These are phyloP conservation scores for Thermoascus crustaceus DNA, from an alignment of 2,329 filamentous ascomycete genomes.

Conservation along the genomic window DNA sequence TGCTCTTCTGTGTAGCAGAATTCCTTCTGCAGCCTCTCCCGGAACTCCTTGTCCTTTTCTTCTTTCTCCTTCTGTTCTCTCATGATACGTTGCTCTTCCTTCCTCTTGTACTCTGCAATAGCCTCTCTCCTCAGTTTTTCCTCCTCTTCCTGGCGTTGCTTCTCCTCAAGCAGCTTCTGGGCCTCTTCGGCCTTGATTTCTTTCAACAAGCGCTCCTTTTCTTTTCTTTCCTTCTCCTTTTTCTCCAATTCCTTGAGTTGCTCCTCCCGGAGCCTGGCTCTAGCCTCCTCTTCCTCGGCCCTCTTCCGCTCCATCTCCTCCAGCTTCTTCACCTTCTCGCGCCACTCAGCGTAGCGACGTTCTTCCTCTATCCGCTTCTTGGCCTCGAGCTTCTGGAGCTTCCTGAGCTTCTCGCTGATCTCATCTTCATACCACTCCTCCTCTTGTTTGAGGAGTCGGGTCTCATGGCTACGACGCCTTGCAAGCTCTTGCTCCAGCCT, in stretches of 20 bases:
- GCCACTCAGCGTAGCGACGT: constrained; percentile 6
- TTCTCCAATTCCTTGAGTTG: constrained; percentile 20
- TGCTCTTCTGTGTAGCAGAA: constrained; percentile 35
- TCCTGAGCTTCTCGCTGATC: constrained; percentile 30
- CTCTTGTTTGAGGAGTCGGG: constrained; percentile 26
- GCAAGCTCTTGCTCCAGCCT: constrained; percentile 26
- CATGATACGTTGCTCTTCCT: constrained; percentile 41
- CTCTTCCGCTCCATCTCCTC: constrained; percentile 17
- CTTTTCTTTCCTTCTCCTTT: constrained; percentile 34
- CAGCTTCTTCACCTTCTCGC: constrained; percentile 11
- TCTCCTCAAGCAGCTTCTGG: constrained; percentile 27
- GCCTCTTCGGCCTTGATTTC: constrained; percentile 38
- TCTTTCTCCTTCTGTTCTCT: constrained; percentile 44
- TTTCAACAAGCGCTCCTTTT: constrained; percentile 35
- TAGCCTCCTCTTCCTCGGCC: constrained; percentile 22
- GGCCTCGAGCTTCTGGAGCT: constrained; percentile 29
- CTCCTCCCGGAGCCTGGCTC: constrained; percentile 19
- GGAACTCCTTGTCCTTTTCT: constrained; percentile 44
- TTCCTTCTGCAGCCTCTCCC: constrained; percentile 29
- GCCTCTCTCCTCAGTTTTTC: constrained; percentile 42
- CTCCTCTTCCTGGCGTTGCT: constrained; percentile 24
- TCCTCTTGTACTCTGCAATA: constrained; percentile 45
- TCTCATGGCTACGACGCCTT: constrained; percentile 16
- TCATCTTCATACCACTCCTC: constrained; percentile 38
- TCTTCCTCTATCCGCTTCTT: constrained; percentile 33